phyloP scores from a whole-genome alignment of 805 yeast genomes.

The Lipomyces chichibuensis region DNA sequence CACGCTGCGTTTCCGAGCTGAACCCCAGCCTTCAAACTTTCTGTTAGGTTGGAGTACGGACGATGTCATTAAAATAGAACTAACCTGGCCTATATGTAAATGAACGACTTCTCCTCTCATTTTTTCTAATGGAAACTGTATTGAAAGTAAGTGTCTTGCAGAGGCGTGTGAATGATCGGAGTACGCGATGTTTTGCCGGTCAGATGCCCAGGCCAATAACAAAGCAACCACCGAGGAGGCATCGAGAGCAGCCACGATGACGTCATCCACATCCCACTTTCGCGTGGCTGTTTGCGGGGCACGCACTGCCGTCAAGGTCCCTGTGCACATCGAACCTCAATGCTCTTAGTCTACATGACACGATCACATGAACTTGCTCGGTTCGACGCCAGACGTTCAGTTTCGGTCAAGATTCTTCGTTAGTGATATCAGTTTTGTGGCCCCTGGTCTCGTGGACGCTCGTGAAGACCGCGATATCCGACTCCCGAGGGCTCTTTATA shows the following conservation, averaged over 20 bases:
- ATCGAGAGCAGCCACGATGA: neutral
- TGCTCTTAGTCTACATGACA: no score
- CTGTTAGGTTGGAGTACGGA: neutral
- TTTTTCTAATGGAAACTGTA: neutral
- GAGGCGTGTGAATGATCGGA: neutral
- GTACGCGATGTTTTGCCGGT: neutral
- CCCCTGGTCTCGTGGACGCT: neutral
- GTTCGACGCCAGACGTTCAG: no score
- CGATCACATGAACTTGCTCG: no score
- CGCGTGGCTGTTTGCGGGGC: no score
- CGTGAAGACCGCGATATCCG: neutral
- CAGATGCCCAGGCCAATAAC: neutral
- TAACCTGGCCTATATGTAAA: conserved; percentile 52
- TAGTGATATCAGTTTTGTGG: neutral
- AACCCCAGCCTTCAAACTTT: conserved; percentile 73
- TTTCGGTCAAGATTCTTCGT: no score
- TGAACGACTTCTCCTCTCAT: conserved; percentile 90
- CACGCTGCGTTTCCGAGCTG: conserved; percentile 99
- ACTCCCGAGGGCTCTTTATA: neutral
- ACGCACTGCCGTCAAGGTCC: no score
- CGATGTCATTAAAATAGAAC: neutral
- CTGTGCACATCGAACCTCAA: no score
- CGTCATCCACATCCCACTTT: neutral
- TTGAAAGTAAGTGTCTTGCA: neutral
- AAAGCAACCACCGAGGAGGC: neutral